Evolutionary conservation across 345 rosid species (phyloP).

Genomic region (Punica granatum): DNA sequence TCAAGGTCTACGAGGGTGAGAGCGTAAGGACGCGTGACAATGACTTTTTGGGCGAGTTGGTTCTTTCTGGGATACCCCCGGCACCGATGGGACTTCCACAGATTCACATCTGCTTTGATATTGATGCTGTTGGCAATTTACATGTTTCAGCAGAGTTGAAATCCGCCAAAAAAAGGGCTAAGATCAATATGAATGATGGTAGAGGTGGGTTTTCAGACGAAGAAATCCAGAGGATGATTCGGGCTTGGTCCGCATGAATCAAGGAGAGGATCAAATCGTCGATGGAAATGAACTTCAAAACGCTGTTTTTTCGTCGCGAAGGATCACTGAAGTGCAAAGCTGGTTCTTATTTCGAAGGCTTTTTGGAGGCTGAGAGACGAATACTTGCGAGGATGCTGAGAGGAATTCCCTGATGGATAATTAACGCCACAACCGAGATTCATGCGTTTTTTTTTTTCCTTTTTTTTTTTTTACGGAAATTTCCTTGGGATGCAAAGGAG

Average conservation of each 20-base stretch:
- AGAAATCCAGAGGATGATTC: slow-evolving; percentile 16
- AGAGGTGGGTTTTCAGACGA: slow-evolving; percentile 12
- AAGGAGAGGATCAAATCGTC: too few species aligned
- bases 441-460: too few species aligned
- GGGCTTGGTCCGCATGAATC: neutral
- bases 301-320: neutral
- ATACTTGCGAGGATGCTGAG: neutral
- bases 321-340: neutral
- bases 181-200: slow-evolving; percentile 15
- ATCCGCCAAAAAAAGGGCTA: slow-evolving; percentile 25
- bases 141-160: slow-evolving; percentile 30
- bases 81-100: slow-evolving; percentile 40
- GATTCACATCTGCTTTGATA: slow-evolving; percentile 30
- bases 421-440: too few species aligned
- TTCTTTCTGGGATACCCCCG: slow-evolving; percentile 36
- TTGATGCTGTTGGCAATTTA: slow-evolving; percentile 29
- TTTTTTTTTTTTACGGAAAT: too few species aligned
- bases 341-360: neutral
- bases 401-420: neutral
- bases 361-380: neutral
- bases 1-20: slow-evolving; percentile 39
- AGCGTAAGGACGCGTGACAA: slow-evolving; percentile 29
- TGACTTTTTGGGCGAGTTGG: slow-evolving; percentile 31
- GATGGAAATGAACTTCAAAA: too few species aligned
- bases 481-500: too few species aligned